Evolutionary conservation across 2,329 filamentous ascomycete species (phyloP), one percentile per base, ranked within the genome.

Genomic region (Claviceps paspali): DNA sequence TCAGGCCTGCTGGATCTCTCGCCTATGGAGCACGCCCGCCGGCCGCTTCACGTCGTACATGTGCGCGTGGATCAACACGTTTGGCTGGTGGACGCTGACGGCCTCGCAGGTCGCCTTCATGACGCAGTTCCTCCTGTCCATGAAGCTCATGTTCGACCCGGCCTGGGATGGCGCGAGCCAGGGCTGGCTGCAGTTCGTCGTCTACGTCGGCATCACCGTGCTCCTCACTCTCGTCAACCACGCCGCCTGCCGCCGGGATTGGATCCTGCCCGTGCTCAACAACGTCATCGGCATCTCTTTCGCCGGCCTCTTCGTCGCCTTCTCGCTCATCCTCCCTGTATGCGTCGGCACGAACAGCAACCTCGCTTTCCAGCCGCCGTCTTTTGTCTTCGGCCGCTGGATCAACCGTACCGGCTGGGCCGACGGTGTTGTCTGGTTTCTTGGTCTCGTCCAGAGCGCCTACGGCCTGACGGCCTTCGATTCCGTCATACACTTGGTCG

Each of bases 61-160:
- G 52, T 71, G 68, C 43, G 70, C 70, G 2, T 74, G 68, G 68
- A 70, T 73, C 47, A 74, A 74, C 50, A 70, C 64, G 0, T 73
- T 73, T 40, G 70, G 70, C 10, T 75, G 70, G 70, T 71, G 68
- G 61, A 65, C 68, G 0, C 50, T 74, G 40, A 66, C 65, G 0
- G 70, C 70, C 0, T 72, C 67, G 2, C 65, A 70, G 41, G 60
- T 67, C 18, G 69, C 68, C 10, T 74, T 75, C 46, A 73, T 74
- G 68, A 65, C 67, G 3, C 60, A 71, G 44, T 71, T 75, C 35
- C 55, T 73, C 38, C 54, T 75, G 5, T 63, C 65, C n/a, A 68
- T 74, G 59, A 70, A 70, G 52, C 52, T 64, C 22, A 59, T 73
- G 52, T 73, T 70, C 45, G 54, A 64, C 17, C 57, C 58, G 0